Evolutionary conservation across 1,139 yeast species (phyloP), one percentile per base, ranked within the genome.

Genomic region (Candida albicans): DNA sequence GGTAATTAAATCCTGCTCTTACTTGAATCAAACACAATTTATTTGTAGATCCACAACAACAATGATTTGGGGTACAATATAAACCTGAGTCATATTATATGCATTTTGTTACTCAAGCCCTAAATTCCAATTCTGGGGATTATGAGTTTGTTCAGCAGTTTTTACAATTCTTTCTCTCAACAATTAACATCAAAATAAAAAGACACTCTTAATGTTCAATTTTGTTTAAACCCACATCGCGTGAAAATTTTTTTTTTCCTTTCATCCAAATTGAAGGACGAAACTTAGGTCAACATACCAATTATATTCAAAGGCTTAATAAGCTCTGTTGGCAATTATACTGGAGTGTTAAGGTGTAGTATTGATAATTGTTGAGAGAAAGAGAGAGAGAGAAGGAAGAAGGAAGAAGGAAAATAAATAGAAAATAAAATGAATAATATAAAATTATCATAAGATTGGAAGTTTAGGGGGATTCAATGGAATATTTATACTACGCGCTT

Each of bases 281-380:
- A n/a, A n/a, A n/a, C n/a, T n/a, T 3, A 27, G 32, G 32, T 13
- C 14, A n/a, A 44, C 47, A 22, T 41, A 40, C 47, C 40, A 44
- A 44, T 41, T 37, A 42, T 27, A 33, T 35, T 28, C 32, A 28
- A n/a, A 35, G 43, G 35, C 43, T 33, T 8, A 10, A 39, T 41
- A 35, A 42, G 30, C 40, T 43, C 40, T 36, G 39, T 44, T 12
- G 10, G 55, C 57, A 54, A 51, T 53, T 54, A 54, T 45, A 49
- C 47, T 48, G 51, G 55, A 61, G 58, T 52, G 51, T 51, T 52
- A 61, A 52, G 24, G 10, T 15, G 28, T 31, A 13, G 32, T n/a
- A 13, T 29, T 36, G 39, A 33, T 51, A 54, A 56, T 52, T 53
- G 62, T 59, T 61, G 59, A 58, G 62, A 59, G 52, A 52, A 54